These are phyloP conservation scores for Aspergillus vadensis DNA, from an alignment of 2,329 filamentous ascomycete genomes.

Conservation along the genomic window DNA sequence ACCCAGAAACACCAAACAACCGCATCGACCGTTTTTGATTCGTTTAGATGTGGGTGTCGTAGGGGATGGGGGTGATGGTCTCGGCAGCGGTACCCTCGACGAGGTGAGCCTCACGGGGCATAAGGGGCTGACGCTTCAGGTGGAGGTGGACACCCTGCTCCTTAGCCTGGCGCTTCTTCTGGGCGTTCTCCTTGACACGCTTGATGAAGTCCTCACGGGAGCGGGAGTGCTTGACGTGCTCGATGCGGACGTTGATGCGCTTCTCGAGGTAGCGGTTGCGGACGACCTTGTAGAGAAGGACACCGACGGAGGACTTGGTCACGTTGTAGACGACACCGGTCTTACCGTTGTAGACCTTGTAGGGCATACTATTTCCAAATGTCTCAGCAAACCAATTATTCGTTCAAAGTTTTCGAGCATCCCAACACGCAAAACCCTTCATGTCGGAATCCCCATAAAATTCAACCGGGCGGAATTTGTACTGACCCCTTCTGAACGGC, in stretches of 20 bases:
- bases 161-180: conserved; percentile 91
- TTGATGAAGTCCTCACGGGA: conserved; percentile 95
- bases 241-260: conserved; percentile 98
- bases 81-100: conserved; percentile 86
- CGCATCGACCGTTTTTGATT: conserved; percentile 34
- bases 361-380: conserved; percentile 74
- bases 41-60: conserved; percentile 96
- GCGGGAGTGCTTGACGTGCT: conserved; percentile 93
- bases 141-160: conserved; percentile 80
- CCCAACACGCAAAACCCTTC: conserved; percentile 10
- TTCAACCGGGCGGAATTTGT: conserved; percentile 28
- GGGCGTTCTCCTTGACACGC: conserved; percentile 95
- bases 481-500: conserved; percentile 96
- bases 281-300: conserved; percentile 99
- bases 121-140: conserved; percentile 85
- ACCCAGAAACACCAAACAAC: conserved; percentile 42
- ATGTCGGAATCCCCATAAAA: conserved; percentile 12
- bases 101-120: conserved; percentile 77
- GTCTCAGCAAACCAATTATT: conserved; percentile 28
- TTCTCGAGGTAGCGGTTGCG: conserved; percentile 99
- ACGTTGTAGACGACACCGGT: conserved; percentile 99
- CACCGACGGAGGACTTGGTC: conserved; percentile 93
- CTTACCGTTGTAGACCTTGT: conserved; percentile 99
- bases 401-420: conserved; percentile 12
- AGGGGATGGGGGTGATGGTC: conserved; percentile 87